These are phyloP conservation scores for Lantana camara DNA, from an alignment of 257 asterid species.

Conservation along the genomic window DNA sequence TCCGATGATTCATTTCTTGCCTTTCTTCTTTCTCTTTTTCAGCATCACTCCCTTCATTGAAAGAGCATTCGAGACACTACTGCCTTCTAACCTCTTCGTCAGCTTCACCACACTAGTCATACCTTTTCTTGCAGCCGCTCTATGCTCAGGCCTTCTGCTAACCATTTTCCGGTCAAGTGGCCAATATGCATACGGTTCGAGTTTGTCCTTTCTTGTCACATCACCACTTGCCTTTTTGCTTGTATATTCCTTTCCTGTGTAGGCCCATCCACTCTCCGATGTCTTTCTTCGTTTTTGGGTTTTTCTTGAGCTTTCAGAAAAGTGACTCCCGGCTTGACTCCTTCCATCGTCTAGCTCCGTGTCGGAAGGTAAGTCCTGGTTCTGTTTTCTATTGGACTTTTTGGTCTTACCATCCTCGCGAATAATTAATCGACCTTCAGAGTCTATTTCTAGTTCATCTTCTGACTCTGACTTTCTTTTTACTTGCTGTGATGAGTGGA, in stretches of 20 bases:
- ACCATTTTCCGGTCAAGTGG: slow-evolving; percentile 97
- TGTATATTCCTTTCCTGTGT: slow-evolving; percentile 83
- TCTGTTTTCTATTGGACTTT: slow-evolving; percentile 47
- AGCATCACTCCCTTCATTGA: slow-evolving; percentile 42
- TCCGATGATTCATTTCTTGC: slow-evolving; percentile 28
- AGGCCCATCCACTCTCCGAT: slow-evolving; percentile 81
- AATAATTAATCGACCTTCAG: slow-evolving; percentile 82
- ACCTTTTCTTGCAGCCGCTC: slow-evolving; percentile 87
- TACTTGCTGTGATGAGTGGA: slow-evolving; percentile 57
- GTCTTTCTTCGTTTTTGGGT: slow-evolving; percentile 64
- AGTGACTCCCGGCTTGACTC: slow-evolving; percentile 55
- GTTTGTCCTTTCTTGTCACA: slow-evolving; percentile 78
- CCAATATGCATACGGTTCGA: slow-evolving; percentile 98
- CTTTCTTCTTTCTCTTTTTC: slow-evolving; percentile 45
- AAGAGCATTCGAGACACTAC: slow-evolving; percentile 70
- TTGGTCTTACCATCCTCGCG: slow-evolving; percentile 51
- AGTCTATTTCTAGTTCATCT: slow-evolving; percentile 74
- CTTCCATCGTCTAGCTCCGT: slow-evolving; percentile 50
- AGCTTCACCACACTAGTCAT: slow-evolving; percentile 84
- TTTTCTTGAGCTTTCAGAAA: slow-evolving; percentile 50
- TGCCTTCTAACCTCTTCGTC: slow-evolving; percentile 85
- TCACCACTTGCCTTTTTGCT: slow-evolving; percentile 96
- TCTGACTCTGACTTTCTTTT: slow-evolving; percentile 66
- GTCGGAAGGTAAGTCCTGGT: slow-evolving; percentile 36
- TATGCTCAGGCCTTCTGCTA: slow-evolving; percentile 87